phyloP scores from a whole-genome alignment of 164 flowering plant genomes.

The Nymphaea thermarum region DNA sequence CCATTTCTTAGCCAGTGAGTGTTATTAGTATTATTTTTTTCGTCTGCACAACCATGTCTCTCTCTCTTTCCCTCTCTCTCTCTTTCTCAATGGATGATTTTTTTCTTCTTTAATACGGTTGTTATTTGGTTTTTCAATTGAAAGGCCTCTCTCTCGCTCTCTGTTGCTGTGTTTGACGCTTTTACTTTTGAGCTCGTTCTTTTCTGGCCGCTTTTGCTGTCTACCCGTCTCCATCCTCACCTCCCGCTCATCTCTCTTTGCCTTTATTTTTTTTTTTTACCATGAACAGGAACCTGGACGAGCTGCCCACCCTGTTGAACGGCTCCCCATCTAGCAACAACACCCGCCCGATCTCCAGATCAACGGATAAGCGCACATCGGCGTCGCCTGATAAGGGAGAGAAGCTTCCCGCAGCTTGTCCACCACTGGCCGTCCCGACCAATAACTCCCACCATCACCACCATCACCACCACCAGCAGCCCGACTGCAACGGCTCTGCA shows the following conservation, averaged over 20 bases:
- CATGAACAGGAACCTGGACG: slow-evolving; percentile 18
- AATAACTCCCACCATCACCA: background rate
- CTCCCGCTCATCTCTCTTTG: background rate
- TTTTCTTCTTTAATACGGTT: background rate
- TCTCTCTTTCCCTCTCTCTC: slow-evolving; percentile 1
- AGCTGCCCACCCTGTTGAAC: slow-evolving; percentile 9
- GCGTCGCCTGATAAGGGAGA: slow-evolving; percentile 14
- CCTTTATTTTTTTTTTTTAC: slow-evolving; percentile 1
- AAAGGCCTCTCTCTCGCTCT: background rate
- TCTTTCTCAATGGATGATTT: background rate
- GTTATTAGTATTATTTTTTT: too few relatives aligned
- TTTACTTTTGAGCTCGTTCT: background rate
- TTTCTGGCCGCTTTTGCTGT: background rate
- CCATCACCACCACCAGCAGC: background rate
- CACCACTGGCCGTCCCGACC: background rate
- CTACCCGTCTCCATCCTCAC: background rate
- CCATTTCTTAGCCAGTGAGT: too few relatives aligned
- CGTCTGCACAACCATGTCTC: background rate
- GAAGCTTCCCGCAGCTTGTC: background rate
- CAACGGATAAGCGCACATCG: slow-evolving; percentile 11
- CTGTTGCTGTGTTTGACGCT: background rate
- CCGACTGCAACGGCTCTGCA: slow-evolving; percentile 6
- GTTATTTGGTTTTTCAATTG: background rate
- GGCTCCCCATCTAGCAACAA: slow-evolving; percentile 13
- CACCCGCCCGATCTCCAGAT: slow-evolving; percentile 9